A percentile compares a stretch with the other conserved stretches of the same genome.
Conservation (phyloP, 1,284 basidiomycete genomes). For the Sphaerobolus stellatus region DNA sequence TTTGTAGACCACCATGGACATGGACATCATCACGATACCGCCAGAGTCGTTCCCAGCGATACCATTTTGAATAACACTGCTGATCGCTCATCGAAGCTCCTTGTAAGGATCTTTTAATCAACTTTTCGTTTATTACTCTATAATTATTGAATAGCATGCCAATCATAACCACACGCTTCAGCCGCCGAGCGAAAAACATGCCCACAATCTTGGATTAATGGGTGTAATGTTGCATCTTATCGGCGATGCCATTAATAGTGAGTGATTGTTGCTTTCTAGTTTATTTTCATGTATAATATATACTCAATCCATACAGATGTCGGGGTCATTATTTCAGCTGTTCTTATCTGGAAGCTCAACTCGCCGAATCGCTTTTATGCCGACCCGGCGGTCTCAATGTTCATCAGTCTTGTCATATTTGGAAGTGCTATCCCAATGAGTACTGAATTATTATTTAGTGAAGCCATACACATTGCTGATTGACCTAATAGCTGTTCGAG, state of each 20-base stretch:
- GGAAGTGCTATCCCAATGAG: constrained; percentile 48
- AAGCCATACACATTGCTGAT: neutral
- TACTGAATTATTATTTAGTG: constrained; percentile 23
- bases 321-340: constrained; percentile 46
- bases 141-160: neutral
- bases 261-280: constrained; percentile 15
- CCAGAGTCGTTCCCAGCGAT: neutral
- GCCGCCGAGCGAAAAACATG: constrained; percentile 31
- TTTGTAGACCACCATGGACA: no score
- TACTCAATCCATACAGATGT: constrained; percentile 42
- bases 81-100: no score
- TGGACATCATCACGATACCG: neutral
- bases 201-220: constrained; percentile 41
- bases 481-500: constrained; percentile 36
- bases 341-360: constrained; percentile 44
- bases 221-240: constrained; percentile 47
- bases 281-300: neutral
- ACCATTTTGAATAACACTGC: neutral
- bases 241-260: constrained; percentile 50
- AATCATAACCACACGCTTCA: constrained; percentile 41
- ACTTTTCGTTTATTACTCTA: no score
- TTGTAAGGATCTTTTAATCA: no score
- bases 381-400: constrained; percentile 46
- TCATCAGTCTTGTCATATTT: constrained; percentile 48
- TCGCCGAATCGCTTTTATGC: constrained; percentile 46